Evolutionary conservation across 257 asterid species (phyloP), one percentile per base, ranked within the genome.

Genomic region (Solanum appendiculatum): DNA sequence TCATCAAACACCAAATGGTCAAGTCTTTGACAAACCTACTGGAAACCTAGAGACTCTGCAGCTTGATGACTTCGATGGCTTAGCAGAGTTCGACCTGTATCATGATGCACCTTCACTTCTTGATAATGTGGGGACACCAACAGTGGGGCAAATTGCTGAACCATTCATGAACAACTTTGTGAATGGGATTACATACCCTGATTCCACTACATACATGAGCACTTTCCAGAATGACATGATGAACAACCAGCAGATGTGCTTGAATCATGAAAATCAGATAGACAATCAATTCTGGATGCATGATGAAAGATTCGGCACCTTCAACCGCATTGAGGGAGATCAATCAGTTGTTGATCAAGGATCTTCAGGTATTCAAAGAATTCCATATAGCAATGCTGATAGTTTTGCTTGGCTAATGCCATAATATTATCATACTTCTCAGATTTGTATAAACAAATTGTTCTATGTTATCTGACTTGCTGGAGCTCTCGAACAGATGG

Each of bases 401-500:
- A 83, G 88, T 88, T 80, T 89, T 87, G 68, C 88, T 87, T 90
- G 92, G 92, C 86, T 87, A 37, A 80, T 27, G 81, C 83, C 80
- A 83, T 86, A 86, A 87, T 75, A 81, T 74, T 81, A 34, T 83
- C 83, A n/a, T 87, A 54, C 25, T 51, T 89, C 44, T 87, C 6
- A 9, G 86, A 46, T 75, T 84, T 85, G 80, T 64, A 83, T 44
- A 81, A 82, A 73, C 89, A 68, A 88, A 25, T 87, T 89, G 48
- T 92, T 54, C 74, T 86, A 46, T 86, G 78, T 77, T 88, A 72
- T 85, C 95, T 92, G 88, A 91, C 87, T 89, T 90, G 27, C 54
- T 87, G 69, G 98, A 91, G 96, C 94, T 93, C 96, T 92, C 93
- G 97, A 86, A 89, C 97, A 92, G 99, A 95, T 91, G 95, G 94